These are phyloP conservation scores for Fonsecaea nubica DNA, from an alignment of 2,329 filamentous ascomycete genomes.

Conservation along the genomic window DNA sequence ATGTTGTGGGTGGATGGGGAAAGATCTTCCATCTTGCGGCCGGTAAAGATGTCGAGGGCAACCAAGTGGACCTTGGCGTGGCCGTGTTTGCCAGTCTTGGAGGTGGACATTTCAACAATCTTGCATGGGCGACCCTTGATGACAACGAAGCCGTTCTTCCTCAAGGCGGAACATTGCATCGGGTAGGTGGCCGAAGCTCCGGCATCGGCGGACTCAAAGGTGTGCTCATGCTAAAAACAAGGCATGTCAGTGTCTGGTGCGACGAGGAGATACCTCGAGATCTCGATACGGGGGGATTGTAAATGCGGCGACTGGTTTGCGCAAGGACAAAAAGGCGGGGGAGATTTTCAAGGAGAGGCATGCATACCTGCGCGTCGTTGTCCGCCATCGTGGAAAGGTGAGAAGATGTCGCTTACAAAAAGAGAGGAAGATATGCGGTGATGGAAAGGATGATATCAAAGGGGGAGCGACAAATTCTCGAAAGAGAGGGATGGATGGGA, in stretches of 20 bases:
- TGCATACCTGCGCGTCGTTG: slow-evolving; percentile 66
- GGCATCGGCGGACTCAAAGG: slow-evolving; percentile 93
- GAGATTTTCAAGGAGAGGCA: slow-evolving; percentile 34
- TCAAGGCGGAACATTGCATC: slow-evolving; percentile 99
- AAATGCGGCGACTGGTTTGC: slow-evolving; percentile 41
- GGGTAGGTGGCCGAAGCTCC: slow-evolving; percentile 93
- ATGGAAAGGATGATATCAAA: slow-evolving; percentile 35
- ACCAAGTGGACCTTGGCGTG: slow-evolving; percentile 99
- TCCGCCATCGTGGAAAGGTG: slow-evolving; percentile 65
- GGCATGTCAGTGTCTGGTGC: slow-evolving; percentile 33
- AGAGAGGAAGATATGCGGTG: slow-evolving; percentile 36
- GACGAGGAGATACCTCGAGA: slow-evolving; percentile 32
- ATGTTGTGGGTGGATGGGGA: slow-evolving; percentile 89
- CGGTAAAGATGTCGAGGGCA: slow-evolving; percentile 98
- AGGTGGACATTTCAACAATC: slow-evolving; percentile 99
- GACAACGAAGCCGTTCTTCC: slow-evolving; percentile 98
- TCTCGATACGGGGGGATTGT: slow-evolving; percentile 32
- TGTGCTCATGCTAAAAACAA: slow-evolving; percentile 67
- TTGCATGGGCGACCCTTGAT: slow-evolving; percentile 99
- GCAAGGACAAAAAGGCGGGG: slow-evolving; percentile 36
- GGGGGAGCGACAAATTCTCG: slow-evolving; percentile 31
- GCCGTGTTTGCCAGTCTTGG: slow-evolving; percentile 99
- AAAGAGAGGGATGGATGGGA: slow-evolving; percentile 38
- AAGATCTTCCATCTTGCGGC: slow-evolving; percentile 99
- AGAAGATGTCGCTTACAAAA: slow-evolving; percentile 35